Percentiles rank a stretch among this genome's conserved stretches.
Conservation (phyloP, 176 grass and related monocot genomes). For the Pharus latifolius region DNA sequence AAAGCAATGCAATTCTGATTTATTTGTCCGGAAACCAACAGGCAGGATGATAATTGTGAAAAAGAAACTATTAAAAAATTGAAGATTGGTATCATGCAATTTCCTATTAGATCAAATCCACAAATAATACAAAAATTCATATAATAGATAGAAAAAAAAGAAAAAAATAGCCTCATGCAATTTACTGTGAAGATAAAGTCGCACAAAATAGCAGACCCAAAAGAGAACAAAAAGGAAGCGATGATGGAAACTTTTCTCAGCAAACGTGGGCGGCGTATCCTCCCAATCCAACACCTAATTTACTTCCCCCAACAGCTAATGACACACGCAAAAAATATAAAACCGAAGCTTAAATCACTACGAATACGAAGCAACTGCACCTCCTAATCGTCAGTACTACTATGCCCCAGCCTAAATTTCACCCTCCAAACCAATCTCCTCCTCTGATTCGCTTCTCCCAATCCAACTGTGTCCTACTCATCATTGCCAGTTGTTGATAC, state of each 20-base stretch:
- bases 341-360: background rate
- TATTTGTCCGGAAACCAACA: too few species aligned
- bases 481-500: background rate
- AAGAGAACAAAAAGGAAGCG: background rate
- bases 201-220: background rate
- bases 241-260: background rate
- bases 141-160: too few species aligned
- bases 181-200: too few species aligned
- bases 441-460: background rate
- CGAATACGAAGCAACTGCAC: slow-evolving; percentile 23
- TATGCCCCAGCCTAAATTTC: background rate
- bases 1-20: too few species aligned
- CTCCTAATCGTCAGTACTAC: background rate
- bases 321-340: slow-evolving; percentile 11
- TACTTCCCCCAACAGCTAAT: slow-evolving; percentile 15
- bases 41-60: too few species aligned
- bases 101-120: too few species aligned
- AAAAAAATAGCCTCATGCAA: too few species aligned
- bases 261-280: slow-evolving; percentile 17
- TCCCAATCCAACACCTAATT: slow-evolving; percentile 22
- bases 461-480: background rate
- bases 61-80: too few species aligned
- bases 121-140: too few species aligned
- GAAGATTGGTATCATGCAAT: too few species aligned
- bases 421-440: background rate